Base-by-base conservation (phyloP, 495 filamentous ascomycete species). In the Aspergillus bridgeri region DNA sequence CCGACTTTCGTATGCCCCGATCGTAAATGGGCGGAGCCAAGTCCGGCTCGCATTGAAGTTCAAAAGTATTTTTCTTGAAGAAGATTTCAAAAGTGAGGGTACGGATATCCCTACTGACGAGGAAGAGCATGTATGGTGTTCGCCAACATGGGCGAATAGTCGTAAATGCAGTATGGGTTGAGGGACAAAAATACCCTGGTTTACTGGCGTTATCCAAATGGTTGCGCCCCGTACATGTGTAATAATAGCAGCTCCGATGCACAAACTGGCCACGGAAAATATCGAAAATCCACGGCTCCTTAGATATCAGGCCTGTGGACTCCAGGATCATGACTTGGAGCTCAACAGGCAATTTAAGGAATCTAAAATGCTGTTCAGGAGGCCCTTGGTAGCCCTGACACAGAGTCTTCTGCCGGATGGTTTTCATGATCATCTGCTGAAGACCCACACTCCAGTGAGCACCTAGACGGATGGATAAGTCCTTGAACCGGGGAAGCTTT, bases 261-360 rank as follows among this genome's bases (percentile, higher is more conserved):
- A n/a, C n/a, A n/a, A n/a, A n/a, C n/a, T n/a, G n/a, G n/a, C n/a
- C n/a, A n/a, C n/a, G n/a, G n/a, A n/a, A n/a, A n/a, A n/a, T n/a
- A n/a, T n/a, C n/a, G n/a, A n/a, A n/a, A n/a, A n/a, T n/a, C n/a
- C 24, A 25, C 1, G 1, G 5, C 1, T 29, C 27, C 3, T 38
- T 17, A 18, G 13, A 27, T 6, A 5, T 33, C 0, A 59, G 51
- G 2, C 20, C 57, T n/a, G 57, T 15, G 33, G 24, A 27, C 29
- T 54, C 51, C 3, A 59, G 44, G 2, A 59, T 29, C 15, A n/a
- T 51, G 0, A 54, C 2, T 33, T 59, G 57, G 23, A 59, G 44
- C 20, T 59, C 51, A 3, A 54, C 21, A 1, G 57, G 57, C 9
- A 59, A 51, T 9, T 50, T n/a, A 8, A 50, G 18, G 51, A 59